Evolutionary conservation across 192 early-diverging fungal genomes (phyloP), one percentile per base, ranked within the genome.

Genomic region (Coemansia sp.): DNA sequence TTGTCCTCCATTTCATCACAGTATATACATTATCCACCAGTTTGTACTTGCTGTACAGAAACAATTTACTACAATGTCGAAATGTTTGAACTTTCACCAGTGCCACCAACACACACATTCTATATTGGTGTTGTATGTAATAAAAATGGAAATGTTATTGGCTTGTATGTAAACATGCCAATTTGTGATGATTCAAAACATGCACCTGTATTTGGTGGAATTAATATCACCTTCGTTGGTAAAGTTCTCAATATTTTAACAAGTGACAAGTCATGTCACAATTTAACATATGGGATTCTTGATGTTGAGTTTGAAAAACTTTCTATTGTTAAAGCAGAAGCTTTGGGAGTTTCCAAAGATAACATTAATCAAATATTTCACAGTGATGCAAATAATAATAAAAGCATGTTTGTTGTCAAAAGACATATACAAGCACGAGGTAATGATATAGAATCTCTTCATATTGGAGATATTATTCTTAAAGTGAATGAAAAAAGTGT

Each of bases 401-500:
- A 50, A 3, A 12, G 39, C 3, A 14, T 70, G 27, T 53, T 78
- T 9, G 55, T 30, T 23, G 61, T 71, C 4, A 24, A 44, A 14
- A 60, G 41, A 5, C 57, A 47, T 13, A 18, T 71, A 14, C 21
- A 33, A 10, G 48, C 51, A n/a, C 52, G 49, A 13, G 44, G 48
- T 9, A 23, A 41, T 3, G 57, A 39, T 18, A 47, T 22, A 2
- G 55, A 24, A 13, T 55, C 50, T 9, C 53, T 79, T 9, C 58
- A 72, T 11, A 37, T 64, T 21, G 68, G 64, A 21, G 76, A 79
- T 41, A 40, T 72, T 49, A 48, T 72, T 7, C 66, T 72, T 17
- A 53, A 50, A 11, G 51, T 66, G 8, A 42, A 69, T 3, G 37
- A 50, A 6, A 22, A 55, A 13, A 42, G 48, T 5, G 64, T 66